phyloP scores from a whole-genome alignment of 805 yeast genomes.

The Ogataea chonburiensis region DNA sequence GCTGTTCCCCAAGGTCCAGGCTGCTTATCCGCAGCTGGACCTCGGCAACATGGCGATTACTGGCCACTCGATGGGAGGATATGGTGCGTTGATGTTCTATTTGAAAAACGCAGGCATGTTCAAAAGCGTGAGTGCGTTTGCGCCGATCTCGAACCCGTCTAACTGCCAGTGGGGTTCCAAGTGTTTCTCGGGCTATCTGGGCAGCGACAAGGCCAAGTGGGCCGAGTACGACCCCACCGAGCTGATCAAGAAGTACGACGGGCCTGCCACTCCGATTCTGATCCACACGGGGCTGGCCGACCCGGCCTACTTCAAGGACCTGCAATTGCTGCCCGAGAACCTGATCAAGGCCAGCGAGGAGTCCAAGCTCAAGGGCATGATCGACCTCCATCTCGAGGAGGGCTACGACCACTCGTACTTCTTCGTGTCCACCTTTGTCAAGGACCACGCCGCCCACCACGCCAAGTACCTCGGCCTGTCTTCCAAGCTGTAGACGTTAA shows the following conservation, averaged over 20 bases:
- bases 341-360: conserved; percentile 60
- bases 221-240: conserved; percentile 78
- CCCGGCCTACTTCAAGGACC: conserved; percentile 51
- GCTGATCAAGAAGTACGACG: conserved; percentile 56
- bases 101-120: conserved; percentile 70
- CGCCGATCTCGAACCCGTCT: conserved; percentile 84
- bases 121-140: conserved; percentile 81
- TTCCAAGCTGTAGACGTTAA: conserved; percentile 21
- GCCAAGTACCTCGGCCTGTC: conserved; percentile 50
- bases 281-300: conserved; percentile 84
- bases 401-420: conserved; percentile 92
- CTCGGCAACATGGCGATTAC: conserved; percentile 67
- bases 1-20: conserved; percentile 52
- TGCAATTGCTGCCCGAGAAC: conserved; percentile 73
- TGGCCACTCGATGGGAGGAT: conserved; percentile 99
- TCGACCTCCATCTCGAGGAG: conserved; percentile 62
- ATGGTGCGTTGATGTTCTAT: conserved; percentile 75
- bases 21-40: conserved; percentile 50
- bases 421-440: conserved; percentile 76
- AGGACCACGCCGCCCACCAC: conserved; percentile 83
- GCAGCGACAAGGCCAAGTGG: conserved; percentile 63
- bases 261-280: conserved; percentile 59
- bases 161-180: conserved; percentile 85
- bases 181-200: conserved; percentile 77
- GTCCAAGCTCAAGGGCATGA: conserved; percentile 56